Evolutionary conservation across 1,139 yeast genomes (phyloP).

Genomic region (Yamadazyma sp.): DNA sequence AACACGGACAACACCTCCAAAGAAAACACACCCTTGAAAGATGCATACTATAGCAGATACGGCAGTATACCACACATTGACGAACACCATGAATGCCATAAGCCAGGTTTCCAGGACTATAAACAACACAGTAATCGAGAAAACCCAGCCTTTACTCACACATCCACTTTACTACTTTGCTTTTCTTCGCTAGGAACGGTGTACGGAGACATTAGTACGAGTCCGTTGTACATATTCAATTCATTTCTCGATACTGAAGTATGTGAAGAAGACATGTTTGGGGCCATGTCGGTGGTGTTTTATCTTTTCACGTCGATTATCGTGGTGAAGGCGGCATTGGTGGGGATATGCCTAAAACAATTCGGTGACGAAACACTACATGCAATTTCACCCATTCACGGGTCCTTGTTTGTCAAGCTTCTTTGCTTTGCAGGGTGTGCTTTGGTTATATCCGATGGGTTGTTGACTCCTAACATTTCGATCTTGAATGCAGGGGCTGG

Average conservation of each 20-base stretch:
- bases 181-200: constrained; percentile 51
- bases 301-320: constrained; percentile 56
- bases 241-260: constrained; percentile 41
- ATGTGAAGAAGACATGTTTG: constrained; percentile 41
- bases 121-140: not conserved
- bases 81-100: not conserved
- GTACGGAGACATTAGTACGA: constrained; percentile 63
- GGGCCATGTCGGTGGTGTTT: constrained; percentile 54
- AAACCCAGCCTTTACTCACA: not conserved
- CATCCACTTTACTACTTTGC: constrained; percentile 3
- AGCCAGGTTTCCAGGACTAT: not conserved
- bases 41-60: constrained; percentile 1
- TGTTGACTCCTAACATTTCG: constrained; percentile 62
- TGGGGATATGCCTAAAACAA: constrained; percentile 52
- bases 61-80: not conserved
- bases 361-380: constrained; percentile 60
- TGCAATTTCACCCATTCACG: constrained; percentile 27
- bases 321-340: constrained; percentile 47
- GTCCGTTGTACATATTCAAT: constrained; percentile 54
- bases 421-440: constrained; percentile 56
- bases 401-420: constrained; percentile 24
- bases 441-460: constrained; percentile 57
- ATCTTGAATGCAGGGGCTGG: constrained; percentile 54
- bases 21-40: not conserved
- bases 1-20: not conserved